phyloP scores from a whole-genome alignment of 2,329 filamentous ascomycete species.

The Botrytis pseudocinerea region DNA sequence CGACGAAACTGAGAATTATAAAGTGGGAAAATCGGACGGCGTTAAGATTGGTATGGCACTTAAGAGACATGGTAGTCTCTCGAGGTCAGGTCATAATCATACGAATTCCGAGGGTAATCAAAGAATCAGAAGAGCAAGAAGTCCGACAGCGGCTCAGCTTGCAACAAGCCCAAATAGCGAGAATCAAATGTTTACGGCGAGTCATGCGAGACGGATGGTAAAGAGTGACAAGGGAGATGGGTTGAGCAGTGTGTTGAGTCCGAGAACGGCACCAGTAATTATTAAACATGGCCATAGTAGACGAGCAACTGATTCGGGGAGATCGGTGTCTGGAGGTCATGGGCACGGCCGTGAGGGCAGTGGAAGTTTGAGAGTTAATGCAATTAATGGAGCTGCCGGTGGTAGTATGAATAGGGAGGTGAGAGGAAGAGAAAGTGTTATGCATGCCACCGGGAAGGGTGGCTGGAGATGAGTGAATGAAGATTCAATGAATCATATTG shows the following conservation, averaged over 20 bases:
- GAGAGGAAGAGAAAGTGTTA: slow-evolving; percentile 37
- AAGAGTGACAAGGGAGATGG: slow-evolving; percentile 59
- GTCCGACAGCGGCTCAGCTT: slow-evolving; percentile 49
- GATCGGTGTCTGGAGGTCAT: slow-evolving; percentile 35
- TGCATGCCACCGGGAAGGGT: slow-evolving; percentile 36
- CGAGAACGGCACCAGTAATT: slow-evolving; percentile 58
- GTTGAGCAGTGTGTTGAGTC: slow-evolving; percentile 59
- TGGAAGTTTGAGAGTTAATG: neutral
- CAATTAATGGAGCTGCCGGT: slow-evolving; percentile 15
- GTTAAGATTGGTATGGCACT: slow-evolving; percentile 39
- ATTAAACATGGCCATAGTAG: slow-evolving; percentile 50
- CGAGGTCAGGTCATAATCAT: slow-evolving; percentile 33
- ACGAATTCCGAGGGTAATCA: slow-evolving; percentile 30
- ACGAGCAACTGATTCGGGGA: slow-evolving; percentile 37
- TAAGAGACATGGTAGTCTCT: slow-evolving; percentile 38
- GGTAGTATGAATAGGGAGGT: slow-evolving; percentile 34
- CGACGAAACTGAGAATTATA: slow-evolving; percentile 40
- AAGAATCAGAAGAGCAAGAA: slow-evolving; percentile 37
- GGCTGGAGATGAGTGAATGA: slow-evolving; percentile 35
- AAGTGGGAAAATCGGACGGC: slow-evolving; percentile 35
- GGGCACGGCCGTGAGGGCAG: slow-evolving; percentile 15
- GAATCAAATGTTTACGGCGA: slow-evolving; percentile 63
- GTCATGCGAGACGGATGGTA: slow-evolving; percentile 66
- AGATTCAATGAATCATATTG: neutral
- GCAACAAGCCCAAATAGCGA: slow-evolving; percentile 56